These are phyloP conservation scores for Chloromonas sp. DNA, from an alignment of 163 green algal species.

Conservation along the genomic window DNA sequence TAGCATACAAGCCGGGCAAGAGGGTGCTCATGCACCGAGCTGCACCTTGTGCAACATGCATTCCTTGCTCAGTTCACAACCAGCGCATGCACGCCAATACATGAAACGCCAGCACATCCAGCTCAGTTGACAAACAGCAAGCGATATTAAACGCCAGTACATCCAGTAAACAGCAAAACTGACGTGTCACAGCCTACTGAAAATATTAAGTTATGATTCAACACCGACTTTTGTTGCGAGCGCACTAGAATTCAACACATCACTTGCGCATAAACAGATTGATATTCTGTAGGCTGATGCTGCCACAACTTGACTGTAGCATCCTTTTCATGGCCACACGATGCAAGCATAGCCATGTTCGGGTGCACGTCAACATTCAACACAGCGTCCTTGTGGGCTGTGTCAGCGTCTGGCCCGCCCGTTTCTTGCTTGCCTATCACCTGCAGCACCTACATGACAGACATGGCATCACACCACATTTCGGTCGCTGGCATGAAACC, in stretches of 20 bases:
- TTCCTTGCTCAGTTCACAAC: constrained; percentile 89
- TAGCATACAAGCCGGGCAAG: no score
- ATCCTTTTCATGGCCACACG: neutral
- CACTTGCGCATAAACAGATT: no score
- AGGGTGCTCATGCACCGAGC: constrained; percentile 4
- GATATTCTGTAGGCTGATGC: neutral
- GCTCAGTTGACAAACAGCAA: no score
- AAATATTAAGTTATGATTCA: no score
- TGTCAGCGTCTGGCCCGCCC: neutral
- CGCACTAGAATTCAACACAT: no score
- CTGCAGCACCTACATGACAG: constrained; percentile 1
- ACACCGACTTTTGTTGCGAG: no score
- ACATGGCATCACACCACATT: neutral
- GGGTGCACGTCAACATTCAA: neutral
- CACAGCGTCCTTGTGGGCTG: neutral
- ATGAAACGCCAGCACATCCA: no score
- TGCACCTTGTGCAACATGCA: constrained; percentile 85
- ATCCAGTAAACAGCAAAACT: no score
- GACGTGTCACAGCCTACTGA: no score
- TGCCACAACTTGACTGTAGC: neutral
- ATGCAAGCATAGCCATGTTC: neutral
- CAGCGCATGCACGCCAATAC: no score
- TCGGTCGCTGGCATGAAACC: neutral
- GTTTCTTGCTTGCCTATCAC: neutral
- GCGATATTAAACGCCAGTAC: no score